Conservation (phyloP, 2,329 filamentous ascomycete genomes). For the Aspergillus bombycis region DNA sequence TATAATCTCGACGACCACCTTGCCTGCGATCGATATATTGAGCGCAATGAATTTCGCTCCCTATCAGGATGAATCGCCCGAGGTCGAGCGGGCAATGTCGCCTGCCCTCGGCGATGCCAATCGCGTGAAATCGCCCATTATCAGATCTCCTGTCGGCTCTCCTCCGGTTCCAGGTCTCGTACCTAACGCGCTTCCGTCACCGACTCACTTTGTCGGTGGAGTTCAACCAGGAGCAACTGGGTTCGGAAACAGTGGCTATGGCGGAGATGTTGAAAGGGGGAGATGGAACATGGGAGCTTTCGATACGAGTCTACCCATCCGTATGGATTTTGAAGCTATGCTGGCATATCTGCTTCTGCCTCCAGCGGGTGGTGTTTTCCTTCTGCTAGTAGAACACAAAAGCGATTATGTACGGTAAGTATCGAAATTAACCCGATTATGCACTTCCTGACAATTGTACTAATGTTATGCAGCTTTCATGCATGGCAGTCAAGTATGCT, state of each 20-base stretch:
- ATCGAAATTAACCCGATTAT: not conserved
- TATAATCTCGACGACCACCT: constrained; percentile 3
- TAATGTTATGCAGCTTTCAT: constrained; percentile 69
- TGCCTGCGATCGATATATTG: constrained; percentile 7
- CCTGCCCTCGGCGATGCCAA: constrained; percentile 59
- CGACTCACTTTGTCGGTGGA: constrained; percentile 42
- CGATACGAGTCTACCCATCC: constrained; percentile 83
- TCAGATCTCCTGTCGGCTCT: constrained; percentile 56
- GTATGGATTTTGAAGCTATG: constrained; percentile 87
- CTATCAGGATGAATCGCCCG: constrained; percentile 90
- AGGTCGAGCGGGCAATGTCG: constrained; percentile 78
- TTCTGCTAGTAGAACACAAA: constrained; percentile 87
- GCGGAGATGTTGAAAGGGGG: constrained; percentile 49
- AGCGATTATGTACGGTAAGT: constrained; percentile 91
- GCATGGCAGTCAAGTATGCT: constrained; percentile 91
- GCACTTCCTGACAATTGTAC: not conserved
- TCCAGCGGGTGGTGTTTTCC: constrained; percentile 79
- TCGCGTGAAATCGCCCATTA: constrained; percentile 57
- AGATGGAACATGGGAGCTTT: constrained; percentile 75
- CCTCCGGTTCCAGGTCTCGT: constrained; percentile 50
- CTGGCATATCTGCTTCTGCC: constrained; percentile 85
- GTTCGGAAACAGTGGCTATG: constrained; percentile 45
- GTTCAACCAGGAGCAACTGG: constrained; percentile 30
- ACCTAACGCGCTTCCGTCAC: constrained; percentile 43
- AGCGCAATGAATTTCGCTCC: constrained; percentile 86